Percentiles rank a stretch among this genome's conserved stretches.
Evolutionary conservation across 768 basidiomycete species (phyloP).

Genomic region (Pisolithus sp.): DNA sequence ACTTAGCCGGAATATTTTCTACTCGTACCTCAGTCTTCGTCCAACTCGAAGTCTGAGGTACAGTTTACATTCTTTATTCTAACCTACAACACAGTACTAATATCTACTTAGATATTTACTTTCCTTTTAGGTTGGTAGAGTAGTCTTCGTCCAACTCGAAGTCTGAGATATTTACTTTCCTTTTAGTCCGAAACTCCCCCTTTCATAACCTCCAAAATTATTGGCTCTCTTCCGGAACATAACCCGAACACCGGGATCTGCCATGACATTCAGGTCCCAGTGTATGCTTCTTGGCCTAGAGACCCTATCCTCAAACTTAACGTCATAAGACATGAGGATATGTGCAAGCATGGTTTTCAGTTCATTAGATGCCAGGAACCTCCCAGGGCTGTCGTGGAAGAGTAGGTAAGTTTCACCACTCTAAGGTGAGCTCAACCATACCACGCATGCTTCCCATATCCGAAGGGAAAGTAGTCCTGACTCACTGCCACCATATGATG

Average conservation of each 20-base stretch:
- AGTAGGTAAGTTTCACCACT: background rate
- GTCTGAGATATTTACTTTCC: no score
- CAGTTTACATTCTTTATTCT: no score
- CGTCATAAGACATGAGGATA: slow-evolving; percentile 15
- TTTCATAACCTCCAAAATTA: no score
- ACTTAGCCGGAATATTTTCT: no score
- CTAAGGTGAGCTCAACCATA: slow-evolving; percentile 1
- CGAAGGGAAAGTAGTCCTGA: slow-evolving; percentile 32
- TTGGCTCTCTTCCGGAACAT: background rate
- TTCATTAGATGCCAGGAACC: slow-evolving; percentile 36
- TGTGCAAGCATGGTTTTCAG: slow-evolving; percentile 34
- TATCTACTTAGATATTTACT: no score
- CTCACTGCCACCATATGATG: slow-evolving; percentile 32
- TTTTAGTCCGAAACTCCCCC: no score
- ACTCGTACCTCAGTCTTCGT: no score
- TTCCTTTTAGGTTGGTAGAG: no score
- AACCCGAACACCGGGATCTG: slow-evolving; percentile 6
- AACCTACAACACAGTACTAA: no score
- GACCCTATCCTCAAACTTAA: slow-evolving; percentile 4
- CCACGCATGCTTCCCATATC: slow-evolving; percentile 26
- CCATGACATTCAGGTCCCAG: background rate
- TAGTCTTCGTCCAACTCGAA: no score
- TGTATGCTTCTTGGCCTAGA: background rate
- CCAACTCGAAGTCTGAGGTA: no score
- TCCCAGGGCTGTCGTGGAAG: slow-evolving; percentile 27